Evolutionary conservation across 257 asterid genomes (phyloP), one percentile per base, ranked within the genome.

Genomic region (Solanum appendiculatum): DNA sequence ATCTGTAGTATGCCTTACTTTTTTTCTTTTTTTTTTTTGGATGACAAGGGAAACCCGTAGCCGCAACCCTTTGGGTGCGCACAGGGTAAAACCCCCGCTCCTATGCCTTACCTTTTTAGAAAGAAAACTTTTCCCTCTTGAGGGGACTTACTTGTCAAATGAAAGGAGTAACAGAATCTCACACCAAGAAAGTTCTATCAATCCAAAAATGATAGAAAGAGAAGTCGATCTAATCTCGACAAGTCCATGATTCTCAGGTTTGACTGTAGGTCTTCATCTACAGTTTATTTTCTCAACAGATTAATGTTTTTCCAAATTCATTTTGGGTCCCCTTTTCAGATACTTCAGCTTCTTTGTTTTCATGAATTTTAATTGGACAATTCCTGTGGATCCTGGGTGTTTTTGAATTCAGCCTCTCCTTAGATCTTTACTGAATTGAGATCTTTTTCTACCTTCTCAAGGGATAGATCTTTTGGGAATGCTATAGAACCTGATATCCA

Each of bases 361-460:
- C 39, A 27, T 46, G 31, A 48, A 81, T 81, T 48, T 48, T 48
- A 9, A 20, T 31, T 29, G 85, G 68, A 8, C 39, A 29, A 2
- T 48, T 48, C 75, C 42, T 68, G 84, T 87, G 85, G 75, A 77
- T 87, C 25, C 74, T 39, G 66, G 78, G 27, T 82, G 89, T 87
- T 33, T 82, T 87, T 68, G 75, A 70, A 83, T 83, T 87, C 44
- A 51, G 48, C 13, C 78, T 83, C 89, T 87, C 46, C 6, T 87
- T 54, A 54, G 87, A 34, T 87, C 63, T 54, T 72, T 40, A 85
- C 37, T 58, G 58, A 85, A 85, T 74, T 88, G 64, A n/a, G 69
- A 60, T 60, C n/a, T 23, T 60, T 60, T 11, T 85, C 88, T 82
- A 88, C 77, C 31, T 78, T 85, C 63, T 88, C 86, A 77, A 87